Evolutionary conservation across 116 monocot genomes (phyloP), one percentile per base, ranked within the genome.

Genomic region (Posidonia oceanica): DNA sequence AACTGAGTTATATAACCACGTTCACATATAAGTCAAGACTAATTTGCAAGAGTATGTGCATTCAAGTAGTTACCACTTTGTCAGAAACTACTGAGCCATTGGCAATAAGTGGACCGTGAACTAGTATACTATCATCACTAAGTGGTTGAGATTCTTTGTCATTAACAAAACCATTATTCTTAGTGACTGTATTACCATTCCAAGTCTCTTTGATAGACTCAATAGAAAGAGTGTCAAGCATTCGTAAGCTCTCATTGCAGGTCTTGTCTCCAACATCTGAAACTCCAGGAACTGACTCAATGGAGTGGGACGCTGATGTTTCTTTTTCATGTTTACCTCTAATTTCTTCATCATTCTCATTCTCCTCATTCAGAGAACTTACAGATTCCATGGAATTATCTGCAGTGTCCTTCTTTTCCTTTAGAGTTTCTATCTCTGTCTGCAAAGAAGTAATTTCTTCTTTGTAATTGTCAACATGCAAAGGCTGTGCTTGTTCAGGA

Each of bases 11-110:
- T 7, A 70, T 11, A 18, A 51, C 29, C 39, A 55, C 18, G 2
- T 48, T 10, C 18, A 57, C 37, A 38, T 10, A 70, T n/a, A 57
- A 38, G 15, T 58, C 37, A 29, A 70, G 15, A 58, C 22, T 29
- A 54, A 54, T 53, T 53, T 48, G 29, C 3, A 68, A 29, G 13
- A 67, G 5, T 20, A 40, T 61, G 0, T 42, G 0, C 18, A 5
- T 48, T 71, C 23, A 56, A 71, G 63, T 12, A 68, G 61, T 84
- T 60, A 91, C 96, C 89, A 82, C 80, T 69, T 87, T 84, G 39
- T 86, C 84, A 73, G 75, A 76, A 72, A 71, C 54, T 39, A 71
- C 71, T 64, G 72, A 74, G 55, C 57, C 77, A 53, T 61, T 77
- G 16, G 80, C 77, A 70, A 71, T 91, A 22, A 78, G 78, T 55